Evolutionary conservation across 352 stramenopile species (phyloP).

Genomic region (Pythium volutum): DNA sequence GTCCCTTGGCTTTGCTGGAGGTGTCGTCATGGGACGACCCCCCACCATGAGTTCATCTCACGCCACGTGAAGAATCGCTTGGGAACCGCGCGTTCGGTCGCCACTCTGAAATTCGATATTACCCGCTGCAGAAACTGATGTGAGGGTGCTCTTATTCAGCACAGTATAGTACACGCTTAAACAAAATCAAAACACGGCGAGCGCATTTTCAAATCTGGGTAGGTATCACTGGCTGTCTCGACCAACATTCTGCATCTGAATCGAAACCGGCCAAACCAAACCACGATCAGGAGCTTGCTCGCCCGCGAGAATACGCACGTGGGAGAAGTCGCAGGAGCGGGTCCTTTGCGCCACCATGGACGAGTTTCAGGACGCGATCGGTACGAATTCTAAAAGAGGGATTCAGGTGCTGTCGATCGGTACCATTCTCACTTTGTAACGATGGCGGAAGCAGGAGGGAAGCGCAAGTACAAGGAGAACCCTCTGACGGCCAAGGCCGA

Average conservation of each 20-base stretch:
- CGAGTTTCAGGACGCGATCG: conserved; percentile 19
- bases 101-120: background rate
- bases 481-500: conserved; percentile 73
- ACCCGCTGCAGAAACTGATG: background rate
- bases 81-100: background rate
- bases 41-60: background rate
- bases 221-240: background rate
- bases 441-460: conserved; percentile 31
- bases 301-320: background rate
- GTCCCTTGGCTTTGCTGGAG: background rate
- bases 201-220: background rate
- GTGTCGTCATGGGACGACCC: background rate
- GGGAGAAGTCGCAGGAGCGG: background rate
- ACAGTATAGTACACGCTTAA: background rate
- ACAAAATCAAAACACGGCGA: background rate
- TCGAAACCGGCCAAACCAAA: conserved; percentile 7
- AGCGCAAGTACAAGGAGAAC: conserved; percentile 77
- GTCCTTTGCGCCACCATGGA: conserved; percentile 6
- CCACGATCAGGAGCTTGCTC: background rate
- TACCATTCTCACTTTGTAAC: conserved; percentile 7
- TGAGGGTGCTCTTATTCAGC: background rate
- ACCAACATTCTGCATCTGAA: conserved; percentile 25
- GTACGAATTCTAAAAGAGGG: background rate
- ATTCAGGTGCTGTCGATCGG: conserved; percentile 3
- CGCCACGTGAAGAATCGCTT: background rate